Conservation (phyloP, 1,139 yeast genomes). For the Debaryomyces sp. region DNA sequence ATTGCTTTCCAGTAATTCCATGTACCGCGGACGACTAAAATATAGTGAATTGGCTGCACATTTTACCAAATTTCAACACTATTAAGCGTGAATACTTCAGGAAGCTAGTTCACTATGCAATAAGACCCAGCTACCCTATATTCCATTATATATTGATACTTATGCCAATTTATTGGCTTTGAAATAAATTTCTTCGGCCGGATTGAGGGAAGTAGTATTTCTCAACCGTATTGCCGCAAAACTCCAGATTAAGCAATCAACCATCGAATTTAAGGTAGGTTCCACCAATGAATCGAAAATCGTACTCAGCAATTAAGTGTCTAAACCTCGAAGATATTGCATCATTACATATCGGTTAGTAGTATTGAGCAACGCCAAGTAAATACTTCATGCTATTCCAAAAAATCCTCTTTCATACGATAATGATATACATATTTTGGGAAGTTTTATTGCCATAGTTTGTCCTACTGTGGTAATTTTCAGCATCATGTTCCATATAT, state of each 20-base stretch:
- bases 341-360: not conserved
- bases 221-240: not conserved
- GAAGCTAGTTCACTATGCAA: not conserved
- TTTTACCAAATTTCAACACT: not conserved
- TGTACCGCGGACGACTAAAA: slow-evolving; percentile 1
- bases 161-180: not conserved
- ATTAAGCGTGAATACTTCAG: not conserved
- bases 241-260: slow-evolving; percentile 1
- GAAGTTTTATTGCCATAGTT: too few species aligned
- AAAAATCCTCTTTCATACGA: not conserved
- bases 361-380: not conserved
- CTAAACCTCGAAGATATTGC: not conserved
- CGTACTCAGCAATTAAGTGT: not conserved
- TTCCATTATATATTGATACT: not conserved
- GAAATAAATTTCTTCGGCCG: not conserved
- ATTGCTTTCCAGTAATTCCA: not conserved
- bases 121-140: not conserved
- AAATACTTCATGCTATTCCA: not conserved
- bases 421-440: too few species aligned
- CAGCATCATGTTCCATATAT: too few species aligned
- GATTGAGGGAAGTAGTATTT: not conserved
- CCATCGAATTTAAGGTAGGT: not conserved
- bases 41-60: not conserved
- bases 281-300: not conserved
- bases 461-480: too few species aligned